phyloP scores from a whole-genome alignment of 2,329 filamentous ascomycete species.

The Zopfia rhizophila region DNA sequence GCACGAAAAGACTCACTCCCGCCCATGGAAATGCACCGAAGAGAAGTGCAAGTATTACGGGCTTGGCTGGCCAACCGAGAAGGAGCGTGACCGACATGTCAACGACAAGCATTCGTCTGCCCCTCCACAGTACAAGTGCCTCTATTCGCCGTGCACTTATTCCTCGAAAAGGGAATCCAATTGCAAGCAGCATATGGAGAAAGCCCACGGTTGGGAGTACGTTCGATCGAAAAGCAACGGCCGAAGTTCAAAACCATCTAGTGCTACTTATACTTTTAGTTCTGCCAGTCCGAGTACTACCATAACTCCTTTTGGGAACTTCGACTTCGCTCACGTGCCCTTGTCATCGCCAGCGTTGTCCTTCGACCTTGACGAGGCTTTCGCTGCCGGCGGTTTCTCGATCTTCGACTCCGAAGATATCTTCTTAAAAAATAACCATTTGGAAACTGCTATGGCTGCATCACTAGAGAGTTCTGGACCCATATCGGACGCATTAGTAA shows the following conservation, averaged over 20 bases:
- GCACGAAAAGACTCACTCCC: slow-evolving; percentile 97
- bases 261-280: slow-evolving; percentile 20
- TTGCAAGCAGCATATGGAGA: slow-evolving; percentile 99
- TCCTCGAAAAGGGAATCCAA: slow-evolving; percentile 96
- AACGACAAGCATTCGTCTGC: slow-evolving; percentile 93
- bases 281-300: slow-evolving; percentile 25
- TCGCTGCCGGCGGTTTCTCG: too few relatives aligned
- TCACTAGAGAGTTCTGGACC: too few relatives aligned
- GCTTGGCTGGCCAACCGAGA: slow-evolving; percentile 95
- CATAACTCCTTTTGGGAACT: slow-evolving; percentile 38
- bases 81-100: slow-evolving; percentile 94
- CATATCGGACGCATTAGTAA: too few relatives aligned
- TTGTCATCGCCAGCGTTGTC: too few relatives aligned
- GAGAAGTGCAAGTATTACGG: slow-evolving; percentile 88
- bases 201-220: slow-evolving; percentile 91
- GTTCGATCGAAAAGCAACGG: slow-evolving; percentile 92
- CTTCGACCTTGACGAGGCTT: too few relatives aligned
- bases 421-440: too few relatives aligned
- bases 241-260: slow-evolving; percentile 30
- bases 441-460: too few relatives aligned
- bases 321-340: too few relatives aligned
- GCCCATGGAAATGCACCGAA: slow-evolving; percentile 92
- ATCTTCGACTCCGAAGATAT: too few relatives aligned
- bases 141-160: slow-evolving; percentile 86
- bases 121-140: slow-evolving; percentile 84